Evolutionary conservation across 1,139 yeast genomes (phyloP), one percentile per base, ranked within the genome.

Genomic region (Geotrichum reessii): DNA sequence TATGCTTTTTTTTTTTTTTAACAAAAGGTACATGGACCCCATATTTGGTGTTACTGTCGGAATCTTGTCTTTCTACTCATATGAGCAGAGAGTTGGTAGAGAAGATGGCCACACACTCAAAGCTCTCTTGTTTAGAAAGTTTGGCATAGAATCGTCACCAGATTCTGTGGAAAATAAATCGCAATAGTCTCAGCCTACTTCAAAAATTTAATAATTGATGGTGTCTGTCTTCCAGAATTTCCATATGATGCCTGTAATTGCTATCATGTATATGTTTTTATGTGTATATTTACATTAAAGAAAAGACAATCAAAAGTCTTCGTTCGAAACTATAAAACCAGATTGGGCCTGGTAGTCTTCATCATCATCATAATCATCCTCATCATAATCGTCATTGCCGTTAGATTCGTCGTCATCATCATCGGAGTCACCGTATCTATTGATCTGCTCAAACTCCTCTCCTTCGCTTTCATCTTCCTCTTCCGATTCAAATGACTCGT

Each of bases 401-500:
- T 37, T 5, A 37, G 14, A 11, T 11, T 31, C n/a, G 11, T 31
- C n/a, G n/a, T 31, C 37, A 31, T 31, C 21, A 37, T 37, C 19
- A 37, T 14, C 21, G 5, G n/a, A n/a, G 6, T 37, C 44, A 14
- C 17, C 19, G 44, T 37, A 37, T 37, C 42, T 14, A n/a, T 12
- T 2, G 42, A 37, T 3, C 19, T 37, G 44, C 19, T 37, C 44
- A 37, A 37, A 37, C 21, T 56, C 59, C 8, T 58, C 62, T 21
- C 61, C 62, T 25, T 62, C 61, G 21, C 58, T 62, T 17, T 58
- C 63, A n/a, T 58, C 58, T 14, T 55, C 50, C 8, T 58, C 56
- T 8, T 62, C 61, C n/a, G 55, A 61, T n/a, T 49, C 61, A 27
- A 58, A 59, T 6, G 58, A 62, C 27, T 60, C 65, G 14, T 57